phyloP scores from a whole-genome alignment of 495 filamentous ascomycete genomes.

The Neurospora africana region DNA sequence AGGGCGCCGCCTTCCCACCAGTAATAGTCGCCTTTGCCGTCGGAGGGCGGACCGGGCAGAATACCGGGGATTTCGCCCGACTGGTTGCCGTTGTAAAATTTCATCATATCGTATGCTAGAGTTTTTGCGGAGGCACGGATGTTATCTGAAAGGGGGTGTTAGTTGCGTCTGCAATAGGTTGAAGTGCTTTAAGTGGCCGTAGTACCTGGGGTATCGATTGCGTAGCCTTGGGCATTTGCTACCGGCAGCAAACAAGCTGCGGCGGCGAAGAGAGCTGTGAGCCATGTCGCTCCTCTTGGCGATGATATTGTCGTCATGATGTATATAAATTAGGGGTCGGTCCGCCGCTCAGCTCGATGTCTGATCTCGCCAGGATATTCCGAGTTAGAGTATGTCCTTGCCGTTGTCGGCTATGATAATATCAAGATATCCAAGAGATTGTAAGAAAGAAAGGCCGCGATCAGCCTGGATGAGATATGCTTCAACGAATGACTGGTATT shows the following conservation, averaged over 20 bases:
- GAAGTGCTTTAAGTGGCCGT: background rate
- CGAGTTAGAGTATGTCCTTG: background rate
- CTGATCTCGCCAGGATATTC: background rate
- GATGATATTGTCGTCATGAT: slow-evolving; percentile 1
- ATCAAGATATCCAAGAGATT: background rate
- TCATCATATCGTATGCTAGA: slow-evolving; percentile 55
- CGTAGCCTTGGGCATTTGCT: slow-evolving; percentile 15
- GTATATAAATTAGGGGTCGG: background rate
- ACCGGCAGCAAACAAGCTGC: slow-evolving; percentile 8
- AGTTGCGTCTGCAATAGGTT: background rate
- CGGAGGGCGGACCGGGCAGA: slow-evolving; percentile 41
- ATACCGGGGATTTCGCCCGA: slow-evolving; percentile 56
- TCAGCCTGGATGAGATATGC: background rate
- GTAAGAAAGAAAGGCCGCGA: background rate
- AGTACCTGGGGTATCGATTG: slow-evolving; percentile 17
- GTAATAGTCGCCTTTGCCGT: slow-evolving; percentile 38
- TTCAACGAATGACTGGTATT: background rate
- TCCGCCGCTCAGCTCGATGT: background rate
- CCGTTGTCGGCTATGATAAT: background rate
- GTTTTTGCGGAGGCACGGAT: slow-evolving; percentile 51
- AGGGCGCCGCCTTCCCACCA: slow-evolving; percentile 51
- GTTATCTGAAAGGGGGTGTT: slow-evolving; percentile 33
- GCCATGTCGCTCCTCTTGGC: slow-evolving; percentile 8
- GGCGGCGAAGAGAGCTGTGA: slow-evolving; percentile 10
- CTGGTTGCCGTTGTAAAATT: slow-evolving; percentile 52